Conservation (phyloP, 176 grass and related monocot genomes). For the barley (Hordeum vulgare) region DNA sequence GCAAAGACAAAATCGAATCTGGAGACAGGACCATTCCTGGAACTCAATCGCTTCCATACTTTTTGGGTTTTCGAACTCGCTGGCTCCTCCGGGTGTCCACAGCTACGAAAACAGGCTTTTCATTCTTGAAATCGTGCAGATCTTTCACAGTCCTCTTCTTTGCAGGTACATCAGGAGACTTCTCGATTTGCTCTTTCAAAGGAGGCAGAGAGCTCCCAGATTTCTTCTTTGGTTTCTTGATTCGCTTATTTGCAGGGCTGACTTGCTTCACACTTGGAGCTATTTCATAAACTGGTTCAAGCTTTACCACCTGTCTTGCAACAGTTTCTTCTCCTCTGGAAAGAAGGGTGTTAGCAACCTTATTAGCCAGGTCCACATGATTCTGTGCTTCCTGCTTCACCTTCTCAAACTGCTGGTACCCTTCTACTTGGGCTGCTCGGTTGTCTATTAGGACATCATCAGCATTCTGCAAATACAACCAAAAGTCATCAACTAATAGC, state of each 20-base stretch:
- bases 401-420: slow-evolving; percentile 30
- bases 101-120: slow-evolving; percentile 13
- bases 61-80: slow-evolving; percentile 25
- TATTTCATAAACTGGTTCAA: not conserved
- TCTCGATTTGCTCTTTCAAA: not conserved
- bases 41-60: not conserved
- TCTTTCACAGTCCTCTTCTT: not conserved
- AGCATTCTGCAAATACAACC: slow-evolving; percentile 18
- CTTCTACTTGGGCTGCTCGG: slow-evolving; percentile 12
- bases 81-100: slow-evolving; percentile 20
- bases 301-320: not conserved
- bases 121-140: not conserved
- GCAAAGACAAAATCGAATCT: not conserved
- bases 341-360: not conserved
- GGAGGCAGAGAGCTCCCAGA: not conserved
- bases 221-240: slow-evolving; percentile 28
- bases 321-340: not conserved
- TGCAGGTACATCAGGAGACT: not conserved
- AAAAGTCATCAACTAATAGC: not conserved
- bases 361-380: not conserved
- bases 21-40: not conserved
- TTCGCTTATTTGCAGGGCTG: not conserved
- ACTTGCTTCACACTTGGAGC: not conserved
- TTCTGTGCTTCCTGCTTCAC: not conserved
- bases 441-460: slow-evolving; percentile 48